These are phyloP conservation scores for Thermothelomyces thermophilus DNA, from an alignment of 2,329 filamentous ascomycete species.

Conservation along the genomic window DNA sequence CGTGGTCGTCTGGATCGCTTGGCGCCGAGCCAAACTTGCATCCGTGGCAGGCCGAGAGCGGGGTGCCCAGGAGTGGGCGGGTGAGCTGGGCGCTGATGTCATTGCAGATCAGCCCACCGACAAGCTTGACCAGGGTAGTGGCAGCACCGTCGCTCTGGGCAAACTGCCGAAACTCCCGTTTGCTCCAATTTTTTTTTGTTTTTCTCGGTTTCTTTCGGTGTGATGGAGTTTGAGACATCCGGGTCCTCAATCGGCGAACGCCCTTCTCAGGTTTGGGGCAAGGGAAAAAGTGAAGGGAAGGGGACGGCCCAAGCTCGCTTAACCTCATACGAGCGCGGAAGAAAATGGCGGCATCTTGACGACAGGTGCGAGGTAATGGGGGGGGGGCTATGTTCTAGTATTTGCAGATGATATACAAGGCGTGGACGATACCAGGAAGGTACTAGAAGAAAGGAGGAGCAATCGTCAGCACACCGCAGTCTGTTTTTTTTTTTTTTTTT, in stretches of 20 bases:
- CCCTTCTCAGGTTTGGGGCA: background rate
- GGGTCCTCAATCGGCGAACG: too few species aligned
- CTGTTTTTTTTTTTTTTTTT: too few species aligned
- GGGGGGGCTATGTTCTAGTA: constrained; percentile 47
- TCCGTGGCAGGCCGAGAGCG: background rate
- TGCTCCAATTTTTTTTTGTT: background rate
- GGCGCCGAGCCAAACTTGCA: background rate
- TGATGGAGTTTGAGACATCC: background rate
- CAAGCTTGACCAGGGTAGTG: background rate
- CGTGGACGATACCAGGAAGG: constrained; percentile 84
- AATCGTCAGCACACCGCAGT: constrained; percentile 26
- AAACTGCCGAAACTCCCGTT: background rate
- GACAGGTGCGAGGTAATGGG: too few species aligned
- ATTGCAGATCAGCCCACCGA: background rate
- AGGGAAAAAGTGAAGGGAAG: background rate
- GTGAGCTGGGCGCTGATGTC: background rate
- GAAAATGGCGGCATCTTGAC: too few species aligned
- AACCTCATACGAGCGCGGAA: too few species aligned
- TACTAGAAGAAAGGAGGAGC: constrained; percentile 34
- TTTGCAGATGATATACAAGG: constrained; percentile 88
- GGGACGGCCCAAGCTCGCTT: too few species aligned
- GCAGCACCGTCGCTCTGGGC: background rate
- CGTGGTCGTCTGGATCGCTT: background rate
- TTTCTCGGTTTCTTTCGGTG: background rate
- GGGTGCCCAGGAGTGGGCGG: background rate